Percentiles rank a stretch among this genome's conserved stretches.
Evolutionary conservation across 1,139 yeast genomes (phyloP).

Genomic region (Saccharomyces hybrid): DNA sequence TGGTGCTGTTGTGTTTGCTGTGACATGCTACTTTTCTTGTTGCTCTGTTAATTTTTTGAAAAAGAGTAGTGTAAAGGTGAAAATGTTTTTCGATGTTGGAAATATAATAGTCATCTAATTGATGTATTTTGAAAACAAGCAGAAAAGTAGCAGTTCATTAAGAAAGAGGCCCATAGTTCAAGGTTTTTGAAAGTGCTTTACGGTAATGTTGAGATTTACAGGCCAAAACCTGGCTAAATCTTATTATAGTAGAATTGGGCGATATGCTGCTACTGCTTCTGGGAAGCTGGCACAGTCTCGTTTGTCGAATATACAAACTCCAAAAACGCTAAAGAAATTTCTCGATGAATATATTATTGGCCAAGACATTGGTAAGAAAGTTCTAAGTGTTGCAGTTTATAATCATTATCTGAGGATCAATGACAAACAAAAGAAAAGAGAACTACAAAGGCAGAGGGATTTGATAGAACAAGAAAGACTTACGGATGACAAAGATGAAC

Average conservation of each 20-base stretch:
- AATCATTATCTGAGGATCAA: conserved; percentile 43
- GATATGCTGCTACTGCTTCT: conserved; percentile 10
- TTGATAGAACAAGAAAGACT: conserved; percentile 10
- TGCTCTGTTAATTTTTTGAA: neutral
- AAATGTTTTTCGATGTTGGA: neutral
- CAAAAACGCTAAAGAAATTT: conserved; percentile 37
- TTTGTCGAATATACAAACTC: conserved; percentile 35
- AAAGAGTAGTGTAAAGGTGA: neutral
- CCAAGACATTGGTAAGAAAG: conserved; percentile 45
- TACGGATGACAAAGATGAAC: conserved; percentile 15
- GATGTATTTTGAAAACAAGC: neutral
- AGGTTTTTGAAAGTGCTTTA: neutral
- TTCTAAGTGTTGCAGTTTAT: conserved; percentile 49
- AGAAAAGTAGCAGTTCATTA: neutral
- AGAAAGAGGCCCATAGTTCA: neutral
- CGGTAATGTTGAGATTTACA: neutral
- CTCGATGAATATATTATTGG: conserved; percentile 46
- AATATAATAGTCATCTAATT: neutral
- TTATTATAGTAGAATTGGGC: conserved; percentile 1
- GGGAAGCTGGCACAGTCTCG: conserved; percentile 12
- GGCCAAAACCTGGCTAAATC: neutral
- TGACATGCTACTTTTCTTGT: neutral
- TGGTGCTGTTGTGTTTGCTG: neutral
- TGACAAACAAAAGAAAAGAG: conserved; percentile 31
- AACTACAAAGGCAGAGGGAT: conserved; percentile 16